Percentiles rank a stretch among this genome's conserved stretches.
phyloP scores from a whole-genome alignment of 305 asterid species.

The Fraxinus velutina region DNA sequence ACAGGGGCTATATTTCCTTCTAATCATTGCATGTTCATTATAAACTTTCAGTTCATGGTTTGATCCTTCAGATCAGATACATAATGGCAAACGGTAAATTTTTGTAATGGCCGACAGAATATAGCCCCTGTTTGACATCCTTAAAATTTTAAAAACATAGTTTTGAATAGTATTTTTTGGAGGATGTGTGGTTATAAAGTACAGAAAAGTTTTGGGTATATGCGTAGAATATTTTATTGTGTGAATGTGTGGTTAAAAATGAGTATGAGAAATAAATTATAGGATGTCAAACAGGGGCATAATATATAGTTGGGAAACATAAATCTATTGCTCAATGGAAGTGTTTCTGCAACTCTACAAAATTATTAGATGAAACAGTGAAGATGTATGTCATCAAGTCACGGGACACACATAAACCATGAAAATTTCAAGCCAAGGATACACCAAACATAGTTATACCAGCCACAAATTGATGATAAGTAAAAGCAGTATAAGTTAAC shows the following conservation, averaged over 20 bases:
- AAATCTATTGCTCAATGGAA: not conserved
- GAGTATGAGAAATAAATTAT: not conserved
- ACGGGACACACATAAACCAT: not conserved
- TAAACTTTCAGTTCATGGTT: not conserved
- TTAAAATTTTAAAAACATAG: not conserved
- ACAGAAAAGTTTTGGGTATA: too few species aligned
- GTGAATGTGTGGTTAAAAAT: not conserved
- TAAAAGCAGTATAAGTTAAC: slow-evolving; percentile 38
- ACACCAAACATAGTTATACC: slow-evolving; percentile 6
- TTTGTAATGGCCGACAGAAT: not conserved
- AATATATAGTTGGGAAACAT: not conserved
- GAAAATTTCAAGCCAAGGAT: slow-evolving; percentile 8
- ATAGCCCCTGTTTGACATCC: not conserved
- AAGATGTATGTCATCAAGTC: not conserved
- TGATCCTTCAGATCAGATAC: not conserved
- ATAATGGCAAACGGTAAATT: not conserved
- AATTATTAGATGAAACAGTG: not conserved
- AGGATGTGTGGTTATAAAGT: not conserved
- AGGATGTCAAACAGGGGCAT: not conserved
- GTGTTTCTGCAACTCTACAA: not conserved
- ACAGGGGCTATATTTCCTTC: not conserved
- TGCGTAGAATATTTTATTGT: not conserved
- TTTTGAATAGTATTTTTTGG: not conserved
- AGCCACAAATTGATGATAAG: slow-evolving; percentile 7
- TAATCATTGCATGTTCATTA: not conserved